Evolutionary conservation across 192 early-diverging fungal genomes (phyloP).

Genomic region (Coemansia sp.): DNA sequence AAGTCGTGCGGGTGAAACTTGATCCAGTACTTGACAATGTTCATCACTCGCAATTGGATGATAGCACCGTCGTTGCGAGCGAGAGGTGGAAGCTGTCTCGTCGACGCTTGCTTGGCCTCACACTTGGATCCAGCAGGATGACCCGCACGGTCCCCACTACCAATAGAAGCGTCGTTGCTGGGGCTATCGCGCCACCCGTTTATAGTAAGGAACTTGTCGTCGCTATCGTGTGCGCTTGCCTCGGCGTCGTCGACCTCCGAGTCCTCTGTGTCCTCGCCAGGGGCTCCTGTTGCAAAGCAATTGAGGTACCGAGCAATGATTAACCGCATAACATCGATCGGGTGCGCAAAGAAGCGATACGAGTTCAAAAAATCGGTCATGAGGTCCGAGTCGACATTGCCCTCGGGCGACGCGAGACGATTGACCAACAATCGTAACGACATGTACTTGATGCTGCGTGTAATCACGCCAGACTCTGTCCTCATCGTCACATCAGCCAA

Average conservation of each 20-base stretch:
- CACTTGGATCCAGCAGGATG: neutral
- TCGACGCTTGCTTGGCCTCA: slow-evolving; percentile 7
- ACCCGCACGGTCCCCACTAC: neutral
- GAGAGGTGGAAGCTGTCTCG: slow-evolving; percentile 25
- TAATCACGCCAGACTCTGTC: slow-evolving; percentile 46
- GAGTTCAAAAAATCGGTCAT: slow-evolving; percentile 64
- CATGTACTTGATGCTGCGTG: slow-evolving; percentile 48
- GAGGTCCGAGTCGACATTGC: slow-evolving; percentile 60
- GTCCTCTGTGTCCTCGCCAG: slow-evolving; percentile 12
- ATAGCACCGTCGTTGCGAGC: slow-evolving; percentile 50
- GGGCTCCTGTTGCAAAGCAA: slow-evolving; percentile 32
- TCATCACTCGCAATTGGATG: slow-evolving; percentile 77
- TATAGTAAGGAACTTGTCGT: slow-evolving; percentile 34
- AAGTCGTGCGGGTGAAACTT: slow-evolving; percentile 73
- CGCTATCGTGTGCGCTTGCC: neutral
- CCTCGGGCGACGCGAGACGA: slow-evolving; percentile 52
- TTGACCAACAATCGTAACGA: slow-evolving; percentile 53
- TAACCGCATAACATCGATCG: slow-evolving; percentile 64
- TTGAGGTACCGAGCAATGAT: slow-evolving; percentile 64
- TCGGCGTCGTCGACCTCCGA: slow-evolving; percentile 18
- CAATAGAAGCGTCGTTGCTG: neutral
- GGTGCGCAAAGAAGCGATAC: slow-evolving; percentile 66
- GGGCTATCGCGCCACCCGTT: slow-evolving; percentile 38
- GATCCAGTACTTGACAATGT: slow-evolving; percentile 87
- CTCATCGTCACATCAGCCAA: slow-evolving; percentile 49